Evolutionary conservation across 2,329 filamentous ascomycete species (phyloP).

Genomic region (Penicillium paneum): DNA sequence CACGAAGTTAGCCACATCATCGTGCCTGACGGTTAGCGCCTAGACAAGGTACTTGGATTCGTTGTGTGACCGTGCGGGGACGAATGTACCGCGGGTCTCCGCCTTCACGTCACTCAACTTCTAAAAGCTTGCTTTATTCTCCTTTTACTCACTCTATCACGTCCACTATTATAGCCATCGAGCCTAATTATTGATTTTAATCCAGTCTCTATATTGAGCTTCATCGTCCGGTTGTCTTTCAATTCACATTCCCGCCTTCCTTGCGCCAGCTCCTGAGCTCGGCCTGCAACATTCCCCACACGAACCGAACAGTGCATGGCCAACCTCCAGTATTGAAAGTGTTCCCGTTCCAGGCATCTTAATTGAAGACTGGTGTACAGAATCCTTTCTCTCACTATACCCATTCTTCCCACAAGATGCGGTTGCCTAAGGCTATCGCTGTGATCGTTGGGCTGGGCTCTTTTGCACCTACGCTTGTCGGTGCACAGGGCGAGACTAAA

Average conservation of each 20-base stretch:
- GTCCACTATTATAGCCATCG: neutral
- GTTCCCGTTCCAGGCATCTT: neutral
- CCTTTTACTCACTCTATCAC: neutral
- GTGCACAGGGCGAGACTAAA: conserved; percentile 35
- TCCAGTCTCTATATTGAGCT: too few relatives aligned
- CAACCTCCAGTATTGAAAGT: conserved; percentile 1
- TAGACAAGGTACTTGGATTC: neutral
- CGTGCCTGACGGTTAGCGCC: conserved; percentile 20
- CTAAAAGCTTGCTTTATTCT: conserved; percentile 2
- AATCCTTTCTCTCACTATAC: neutral
- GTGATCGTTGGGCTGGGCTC: conserved; percentile 28
- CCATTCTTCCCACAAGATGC: conserved; percentile 23
- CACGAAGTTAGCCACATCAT: neutral
- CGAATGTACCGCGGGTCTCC: conserved; percentile 12
- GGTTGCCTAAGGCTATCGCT: conserved; percentile 28
- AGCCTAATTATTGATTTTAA: neutral
- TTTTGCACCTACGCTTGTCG: conserved; percentile 24
- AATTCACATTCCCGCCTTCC: neutral
- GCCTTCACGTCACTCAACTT: conserved; percentile 14
- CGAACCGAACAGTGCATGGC: conserved; percentile 13
- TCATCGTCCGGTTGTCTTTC: neutral
- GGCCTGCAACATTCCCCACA: conserved; percentile 9
- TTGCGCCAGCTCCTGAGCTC: neutral
- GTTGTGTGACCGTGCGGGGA: conserved; percentile 5
- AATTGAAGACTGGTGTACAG: neutral